Evolutionary conservation across 768 basidiomycete genomes (phyloP).

Genomic region (Mycena pura): DNA sequence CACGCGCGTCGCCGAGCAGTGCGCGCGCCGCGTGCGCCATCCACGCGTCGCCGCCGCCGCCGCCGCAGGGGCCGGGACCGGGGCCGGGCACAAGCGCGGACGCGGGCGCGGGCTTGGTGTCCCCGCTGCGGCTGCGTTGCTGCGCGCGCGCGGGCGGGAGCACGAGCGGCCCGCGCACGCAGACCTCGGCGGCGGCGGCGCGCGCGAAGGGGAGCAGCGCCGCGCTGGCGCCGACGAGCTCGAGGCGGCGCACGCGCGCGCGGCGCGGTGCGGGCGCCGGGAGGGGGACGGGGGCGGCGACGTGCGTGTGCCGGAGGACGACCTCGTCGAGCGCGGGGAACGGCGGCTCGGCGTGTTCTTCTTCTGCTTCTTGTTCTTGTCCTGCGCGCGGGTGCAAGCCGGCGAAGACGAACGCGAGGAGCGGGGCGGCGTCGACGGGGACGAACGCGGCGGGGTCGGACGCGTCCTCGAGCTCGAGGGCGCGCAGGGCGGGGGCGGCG

Average conservation of each 20-base stretch:
- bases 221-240: slow-evolving; percentile 3
- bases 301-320: slow-evolving; percentile 7
- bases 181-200: neutral
- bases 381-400: neutral
- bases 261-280: neutral
- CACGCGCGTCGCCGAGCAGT: too few relatives aligned
- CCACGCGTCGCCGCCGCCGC: neutral
- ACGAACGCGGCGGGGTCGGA: slow-evolving; percentile 48
- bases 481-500: slow-evolving; percentile 45
- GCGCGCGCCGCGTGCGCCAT: neutral
- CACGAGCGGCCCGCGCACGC: neutral
- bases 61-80: too few relatives aligned
- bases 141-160: too few relatives aligned
- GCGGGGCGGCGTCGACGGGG: slow-evolving; percentile 46
- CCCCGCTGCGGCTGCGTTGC: too few relatives aligned
- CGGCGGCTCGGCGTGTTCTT: neutral
- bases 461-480: slow-evolving; percentile 52
- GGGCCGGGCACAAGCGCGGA: too few relatives aligned
- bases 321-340: slow-evolving; percentile 3
- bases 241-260: slow-evolving; percentile 11
- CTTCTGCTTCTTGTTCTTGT: neutral
- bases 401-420: slow-evolving; percentile 37
- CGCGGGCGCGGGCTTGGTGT: too few relatives aligned
- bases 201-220: neutral
- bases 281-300: neutral